phyloP scores from a whole-genome alignment of 2,329 filamentous ascomycete genomes.

The Xylariaceae sp. region DNA sequence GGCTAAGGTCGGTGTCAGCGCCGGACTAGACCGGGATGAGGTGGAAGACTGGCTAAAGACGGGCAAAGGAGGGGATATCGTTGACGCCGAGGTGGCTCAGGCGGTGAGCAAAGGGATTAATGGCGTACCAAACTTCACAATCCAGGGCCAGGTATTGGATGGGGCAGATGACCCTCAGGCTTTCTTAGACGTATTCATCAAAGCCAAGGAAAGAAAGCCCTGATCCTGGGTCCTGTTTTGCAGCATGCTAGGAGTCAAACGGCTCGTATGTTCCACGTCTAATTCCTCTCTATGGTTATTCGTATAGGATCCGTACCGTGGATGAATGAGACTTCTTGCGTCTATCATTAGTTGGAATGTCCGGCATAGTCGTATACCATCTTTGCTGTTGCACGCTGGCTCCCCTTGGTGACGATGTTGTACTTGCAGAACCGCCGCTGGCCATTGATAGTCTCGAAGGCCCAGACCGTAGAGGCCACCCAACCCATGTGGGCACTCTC shows the following conservation, averaged over 20 bases:
- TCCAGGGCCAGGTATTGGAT: conserved; percentile 53
- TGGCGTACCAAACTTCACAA: conserved; percentile 61
- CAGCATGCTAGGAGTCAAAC: too few relatives aligned
- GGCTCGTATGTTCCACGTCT: too few relatives aligned
- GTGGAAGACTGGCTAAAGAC: conserved; percentile 30
- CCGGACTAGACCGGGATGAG: conserved; percentile 40
- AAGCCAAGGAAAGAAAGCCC: conserved; percentile 32
- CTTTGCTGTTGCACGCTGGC: conserved; percentile 1
- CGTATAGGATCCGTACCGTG: too few relatives aligned
- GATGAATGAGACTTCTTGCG: too few relatives aligned
- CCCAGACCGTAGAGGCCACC: conserved; percentile 1
- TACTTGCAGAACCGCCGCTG: conserved; percentile 1
- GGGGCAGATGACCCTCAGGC: conserved; percentile 58
- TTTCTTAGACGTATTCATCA: conserved; percentile 56
- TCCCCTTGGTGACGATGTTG: not conserved
- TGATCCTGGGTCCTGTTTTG: too few relatives aligned
- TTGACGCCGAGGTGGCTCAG: conserved; percentile 40
- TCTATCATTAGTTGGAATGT: conserved; percentile 1
- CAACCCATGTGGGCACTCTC: conserved; percentile 1
- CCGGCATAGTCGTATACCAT: conserved; percentile 2
- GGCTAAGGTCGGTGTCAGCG: conserved; percentile 37
- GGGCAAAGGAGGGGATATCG: conserved; percentile 33
- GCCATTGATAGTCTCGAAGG: conserved; percentile 1
- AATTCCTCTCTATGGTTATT: too few relatives aligned
- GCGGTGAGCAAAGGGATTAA: conserved; percentile 41